A percentile compares a stretch with the other conserved stretches of the same genome.
Evolutionary conservation across 352 stramenopile genomes (phyloP).

Genomic region (Saprolegnia parasitica): DNA sequence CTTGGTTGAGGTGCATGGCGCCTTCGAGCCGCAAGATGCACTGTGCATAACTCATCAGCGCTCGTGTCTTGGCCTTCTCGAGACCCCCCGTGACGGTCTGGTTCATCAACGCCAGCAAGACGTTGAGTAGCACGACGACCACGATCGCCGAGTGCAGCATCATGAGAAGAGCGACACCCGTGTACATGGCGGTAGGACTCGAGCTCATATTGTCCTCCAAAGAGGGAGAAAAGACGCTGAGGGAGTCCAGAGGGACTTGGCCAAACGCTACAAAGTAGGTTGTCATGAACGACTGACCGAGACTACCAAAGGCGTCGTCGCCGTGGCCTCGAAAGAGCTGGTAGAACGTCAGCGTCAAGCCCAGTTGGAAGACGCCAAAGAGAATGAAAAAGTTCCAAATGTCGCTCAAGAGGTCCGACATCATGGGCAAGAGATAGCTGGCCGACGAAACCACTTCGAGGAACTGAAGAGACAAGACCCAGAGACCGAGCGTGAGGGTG

Average conservation of each 20-base stretch:
- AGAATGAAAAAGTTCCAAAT: constrained; percentile 17
- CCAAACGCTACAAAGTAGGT: constrained; percentile 12
- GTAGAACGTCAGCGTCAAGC: constrained; percentile 15
- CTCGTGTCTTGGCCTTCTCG: neutral
- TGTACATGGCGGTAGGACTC: neutral
- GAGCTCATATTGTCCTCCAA: neutral
- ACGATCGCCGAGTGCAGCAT: constrained; percentile 4
- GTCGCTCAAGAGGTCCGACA: constrained; percentile 7
- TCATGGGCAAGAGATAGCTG: constrained; percentile 12
- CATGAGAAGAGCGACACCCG: neutral
- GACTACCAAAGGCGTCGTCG: neutral
- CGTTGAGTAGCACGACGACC: constrained; percentile 5
- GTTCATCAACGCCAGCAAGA: constrained; percentile 19
- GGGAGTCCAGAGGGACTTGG: constrained; percentile 6
- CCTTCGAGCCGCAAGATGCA: constrained; percentile 12
- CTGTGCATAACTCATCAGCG: neutral
- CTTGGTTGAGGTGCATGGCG: neutral
- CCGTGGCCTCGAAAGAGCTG: neutral
- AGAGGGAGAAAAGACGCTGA: neutral
- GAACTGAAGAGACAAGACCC: constrained; percentile 4
- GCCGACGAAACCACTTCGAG: constrained; percentile 4
- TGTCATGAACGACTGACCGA: constrained; percentile 16
- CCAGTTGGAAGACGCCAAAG: constrained; percentile 12
- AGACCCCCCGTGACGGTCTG: constrained; percentile 1
- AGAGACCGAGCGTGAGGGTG: neutral